Conservation (phyloP, 2,329 filamentous ascomycete species). For the Trematosphaeria pertusa region DNA sequence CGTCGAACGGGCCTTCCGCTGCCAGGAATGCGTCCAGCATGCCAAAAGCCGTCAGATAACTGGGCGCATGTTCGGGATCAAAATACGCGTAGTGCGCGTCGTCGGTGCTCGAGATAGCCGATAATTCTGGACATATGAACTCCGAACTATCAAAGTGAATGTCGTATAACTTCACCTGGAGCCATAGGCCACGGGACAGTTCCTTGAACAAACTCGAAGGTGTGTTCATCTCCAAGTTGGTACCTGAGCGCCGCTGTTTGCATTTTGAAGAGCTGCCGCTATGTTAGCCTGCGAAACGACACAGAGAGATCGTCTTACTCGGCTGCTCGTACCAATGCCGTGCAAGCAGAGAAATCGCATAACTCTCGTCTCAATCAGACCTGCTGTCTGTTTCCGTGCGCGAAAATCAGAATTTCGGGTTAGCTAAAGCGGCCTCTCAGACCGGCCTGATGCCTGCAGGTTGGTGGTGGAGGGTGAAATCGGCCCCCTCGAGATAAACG, state of each 20-base stretch:
- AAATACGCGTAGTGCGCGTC: constrained; percentile 10
- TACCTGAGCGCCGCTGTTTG: constrained; percentile 9
- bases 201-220: constrained; percentile 15
- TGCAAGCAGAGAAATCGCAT: constrained; percentile 25
- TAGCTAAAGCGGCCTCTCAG: no score
- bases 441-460: no score
- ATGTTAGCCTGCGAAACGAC: no score
- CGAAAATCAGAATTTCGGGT: no score
- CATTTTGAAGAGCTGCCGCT: constrained; percentile 8
- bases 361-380: not conserved
- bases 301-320: constrained; percentile 6
- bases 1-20: constrained; percentile 19
- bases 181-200: constrained; percentile 7
- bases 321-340: constrained; percentile 16
- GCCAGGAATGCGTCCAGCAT: constrained; percentile 9
- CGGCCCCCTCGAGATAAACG: no score
- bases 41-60: constrained; percentile 2
- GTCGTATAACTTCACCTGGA: constrained; percentile 3
- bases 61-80: not conserved
- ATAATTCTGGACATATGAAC: not conserved
- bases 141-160: not conserved
- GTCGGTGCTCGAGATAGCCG: not conserved
- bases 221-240: constrained; percentile 15
- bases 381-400: no score
- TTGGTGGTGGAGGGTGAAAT: no score